These are phyloP conservation scores for Cyberlindnera xishuangbannaensis DNA, from an alignment of 805 yeast genomes.

Conservation along the genomic window DNA sequence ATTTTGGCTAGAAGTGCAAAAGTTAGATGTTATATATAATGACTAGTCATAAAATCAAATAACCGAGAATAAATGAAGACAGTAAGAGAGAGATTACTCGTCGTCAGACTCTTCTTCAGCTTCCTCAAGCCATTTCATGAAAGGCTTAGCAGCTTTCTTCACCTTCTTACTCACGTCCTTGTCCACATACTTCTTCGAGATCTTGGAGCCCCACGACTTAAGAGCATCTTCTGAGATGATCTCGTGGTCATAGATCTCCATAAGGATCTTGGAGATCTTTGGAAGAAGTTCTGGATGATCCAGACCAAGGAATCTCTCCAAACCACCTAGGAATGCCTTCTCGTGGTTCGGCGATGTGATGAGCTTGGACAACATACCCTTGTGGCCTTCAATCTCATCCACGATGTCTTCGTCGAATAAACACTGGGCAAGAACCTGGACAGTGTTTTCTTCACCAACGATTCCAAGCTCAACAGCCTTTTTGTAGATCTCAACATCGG, in stretches of 20 bases:
- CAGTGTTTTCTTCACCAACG: constrained; percentile 63
- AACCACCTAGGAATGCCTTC: constrained; percentile 89
- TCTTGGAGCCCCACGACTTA: constrained; percentile 81
- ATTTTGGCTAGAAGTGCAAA: too few relatives aligned
- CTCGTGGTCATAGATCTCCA: constrained; percentile 78
- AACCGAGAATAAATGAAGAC: too few relatives aligned
- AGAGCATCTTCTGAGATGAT: constrained; percentile 79
- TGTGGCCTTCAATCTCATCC: constrained; percentile 66
- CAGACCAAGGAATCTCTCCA: constrained; percentile 87
- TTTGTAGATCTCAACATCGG: constrained; percentile 89
- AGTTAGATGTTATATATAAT: too few relatives aligned
- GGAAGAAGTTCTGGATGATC: constrained; percentile 70
- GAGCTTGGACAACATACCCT: constrained; percentile 76
- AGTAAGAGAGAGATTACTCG: too few relatives aligned
- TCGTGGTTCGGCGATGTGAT: constrained; percentile 66
- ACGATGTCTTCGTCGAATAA: constrained; percentile 76
- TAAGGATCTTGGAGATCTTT: constrained; percentile 72
- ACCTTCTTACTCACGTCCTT: constrained; percentile 91
- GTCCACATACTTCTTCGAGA: constrained; percentile 88
- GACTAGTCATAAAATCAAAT: too few relatives aligned
- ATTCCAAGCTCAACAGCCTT: constrained; percentile 79
- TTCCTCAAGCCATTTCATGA: constrained; percentile 88
- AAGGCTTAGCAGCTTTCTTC: constrained; percentile 94
- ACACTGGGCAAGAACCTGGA: constrained; percentile 89
- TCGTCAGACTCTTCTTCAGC: constrained; percentile 70